Conservation (phyloP, 2,329 filamentous ascomycete species). For the Aspergillus spinulosporus region DNA sequence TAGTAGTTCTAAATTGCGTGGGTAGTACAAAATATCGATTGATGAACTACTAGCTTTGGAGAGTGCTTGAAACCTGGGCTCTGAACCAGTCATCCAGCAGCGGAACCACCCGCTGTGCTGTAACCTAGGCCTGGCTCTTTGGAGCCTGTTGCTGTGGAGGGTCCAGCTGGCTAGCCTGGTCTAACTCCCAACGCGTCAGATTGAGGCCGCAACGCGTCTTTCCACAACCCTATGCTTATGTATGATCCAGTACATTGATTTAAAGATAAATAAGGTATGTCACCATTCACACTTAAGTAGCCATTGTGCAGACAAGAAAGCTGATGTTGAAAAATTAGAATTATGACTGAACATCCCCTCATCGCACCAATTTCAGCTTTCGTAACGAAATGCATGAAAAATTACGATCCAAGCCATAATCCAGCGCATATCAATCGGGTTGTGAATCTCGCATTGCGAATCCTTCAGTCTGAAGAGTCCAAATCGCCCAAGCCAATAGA, state of each 20-base stretch:
- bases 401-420: conserved; percentile 21
- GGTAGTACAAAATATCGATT: too few species aligned
- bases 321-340: not conserved
- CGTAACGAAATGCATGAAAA: conserved; percentile 26
- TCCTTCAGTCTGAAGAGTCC: conserved; percentile 10
- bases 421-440: conserved; percentile 19
- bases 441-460: conserved; percentile 10
- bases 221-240: not conserved
- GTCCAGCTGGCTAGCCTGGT: too few species aligned
- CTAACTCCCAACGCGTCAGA: not conserved
- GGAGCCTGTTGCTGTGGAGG: not conserved
- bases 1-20: too few species aligned
- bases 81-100: not conserved
- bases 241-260: not conserved
- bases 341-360: conserved; percentile 40
- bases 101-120: not conserved
- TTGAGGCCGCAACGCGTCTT: not conserved
- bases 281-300: not conserved
- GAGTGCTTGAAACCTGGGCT: too few species aligned
- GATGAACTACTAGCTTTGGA: too few species aligned
- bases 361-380: conserved; percentile 66
- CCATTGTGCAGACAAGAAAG: too few species aligned
- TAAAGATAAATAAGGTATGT: not conserved
- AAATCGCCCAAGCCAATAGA: not conserved
- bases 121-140: not conserved